phyloP scores from a whole-genome alignment of 208 protist species.

The Leishmania guyanensis region DNA sequence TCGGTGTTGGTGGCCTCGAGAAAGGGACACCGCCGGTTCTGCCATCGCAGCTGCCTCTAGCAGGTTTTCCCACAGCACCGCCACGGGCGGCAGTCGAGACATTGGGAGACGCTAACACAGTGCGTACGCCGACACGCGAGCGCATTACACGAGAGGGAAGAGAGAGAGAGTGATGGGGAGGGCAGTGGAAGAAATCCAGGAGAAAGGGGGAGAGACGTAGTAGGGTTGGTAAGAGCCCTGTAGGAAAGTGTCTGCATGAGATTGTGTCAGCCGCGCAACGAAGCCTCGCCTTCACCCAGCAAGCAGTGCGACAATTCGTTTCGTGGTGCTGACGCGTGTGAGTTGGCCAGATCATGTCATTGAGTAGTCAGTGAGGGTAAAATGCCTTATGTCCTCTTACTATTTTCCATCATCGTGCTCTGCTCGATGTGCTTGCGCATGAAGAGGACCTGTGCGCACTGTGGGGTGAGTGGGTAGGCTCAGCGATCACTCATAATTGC shows the following conservation, averaged over 20 bases:
- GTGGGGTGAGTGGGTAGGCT: neutral
- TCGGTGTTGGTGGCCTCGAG: neutral
- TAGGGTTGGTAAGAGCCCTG: neutral
- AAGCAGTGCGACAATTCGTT: neutral
- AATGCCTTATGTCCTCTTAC: neutral
- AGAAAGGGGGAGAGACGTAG: neutral
- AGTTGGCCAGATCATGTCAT: neutral
- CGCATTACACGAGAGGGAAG: neutral
- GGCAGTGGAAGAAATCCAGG: neutral
- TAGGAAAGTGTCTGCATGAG: neutral
- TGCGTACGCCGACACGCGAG: neutral
- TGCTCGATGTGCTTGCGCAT: neutral
- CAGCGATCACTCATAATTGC: no score
- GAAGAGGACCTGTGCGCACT: neutral
- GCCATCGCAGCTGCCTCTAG: slow-evolving; percentile 10
- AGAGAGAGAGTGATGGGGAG: neutral
- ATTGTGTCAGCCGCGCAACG: neutral
- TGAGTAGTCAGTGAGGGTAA: neutral
- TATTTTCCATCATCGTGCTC: neutral
- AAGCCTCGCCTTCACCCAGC: neutral
- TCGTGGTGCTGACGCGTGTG: neutral
- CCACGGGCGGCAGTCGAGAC: slow-evolving; percentile 11
- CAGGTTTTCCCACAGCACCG: slow-evolving; percentile 25
- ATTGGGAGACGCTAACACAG: slow-evolving; percentile 1
- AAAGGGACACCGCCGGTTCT: neutral